Conservation (phyloP, 306 rosid genomes). For the Alnus rubra region DNA sequence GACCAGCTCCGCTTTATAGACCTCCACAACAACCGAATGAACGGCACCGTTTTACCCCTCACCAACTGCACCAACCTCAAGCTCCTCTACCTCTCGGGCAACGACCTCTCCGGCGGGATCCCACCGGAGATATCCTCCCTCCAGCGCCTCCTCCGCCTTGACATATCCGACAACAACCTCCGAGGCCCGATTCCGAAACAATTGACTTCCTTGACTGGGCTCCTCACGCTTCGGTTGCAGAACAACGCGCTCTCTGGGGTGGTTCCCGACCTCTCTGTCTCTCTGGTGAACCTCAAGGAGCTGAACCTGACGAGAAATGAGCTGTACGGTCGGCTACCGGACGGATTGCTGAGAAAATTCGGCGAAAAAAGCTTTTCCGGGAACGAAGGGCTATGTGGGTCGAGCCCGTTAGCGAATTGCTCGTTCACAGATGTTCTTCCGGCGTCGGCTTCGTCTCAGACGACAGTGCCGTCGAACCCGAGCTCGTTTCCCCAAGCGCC, state of each 20-base stretch:
- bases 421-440: slow-evolving; percentile 45
- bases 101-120: slow-evolving; percentile 85
- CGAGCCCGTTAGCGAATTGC: slow-evolving; percentile 60
- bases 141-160: slow-evolving; percentile 63
- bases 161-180: slow-evolving; percentile 86
- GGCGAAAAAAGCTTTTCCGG: slow-evolving; percentile 67
- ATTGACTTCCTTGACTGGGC: slow-evolving; percentile 41
- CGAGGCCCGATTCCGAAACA: slow-evolving; percentile 55
- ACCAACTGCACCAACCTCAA: slow-evolving; percentile 73
- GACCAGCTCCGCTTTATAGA: slow-evolving; percentile 84
- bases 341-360: slow-evolving; percentile 58
- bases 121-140: slow-evolving; percentile 51
- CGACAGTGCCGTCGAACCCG: slow-evolving; percentile 77
- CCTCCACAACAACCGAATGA: slow-evolving; percentile 80
- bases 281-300: slow-evolving; percentile 54
- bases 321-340: slow-evolving; percentile 60
- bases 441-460: slow-evolving; percentile 34
- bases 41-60: slow-evolving; percentile 57
- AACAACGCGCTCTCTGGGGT: slow-evolving; percentile 72
- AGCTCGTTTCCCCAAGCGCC: slow-evolving; percentile 71
- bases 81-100: slow-evolving; percentile 75
- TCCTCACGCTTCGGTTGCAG: slow-evolving; percentile 75
- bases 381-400: slow-evolving; percentile 80
- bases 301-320: slow-evolving; percentile 81
- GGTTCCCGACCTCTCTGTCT: slow-evolving; percentile 64